Evolutionary conservation across 148 eudicot genomes (phyloP).

Genomic region (Arbutus unedo): DNA sequence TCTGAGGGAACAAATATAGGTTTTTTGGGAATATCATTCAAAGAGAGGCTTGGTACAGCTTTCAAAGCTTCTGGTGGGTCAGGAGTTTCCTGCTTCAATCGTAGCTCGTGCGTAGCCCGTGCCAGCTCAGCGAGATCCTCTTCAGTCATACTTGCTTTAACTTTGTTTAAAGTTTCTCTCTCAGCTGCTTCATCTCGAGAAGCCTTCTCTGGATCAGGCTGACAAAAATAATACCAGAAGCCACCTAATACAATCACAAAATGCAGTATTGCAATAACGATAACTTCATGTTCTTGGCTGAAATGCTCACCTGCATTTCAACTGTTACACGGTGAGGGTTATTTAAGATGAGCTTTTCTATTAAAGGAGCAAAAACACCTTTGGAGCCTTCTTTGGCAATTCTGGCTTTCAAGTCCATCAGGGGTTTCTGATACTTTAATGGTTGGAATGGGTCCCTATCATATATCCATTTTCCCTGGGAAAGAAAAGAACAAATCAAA

Average conservation of each 20-base stretch:
- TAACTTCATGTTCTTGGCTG: constrained; percentile 4
- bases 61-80: constrained; percentile 96
- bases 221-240: constrained; percentile 19
- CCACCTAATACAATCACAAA: not conserved
- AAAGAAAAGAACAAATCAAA: constrained; percentile 5
- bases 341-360: constrained; percentile 72
- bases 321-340: constrained; percentile 88
- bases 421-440: constrained; percentile 81
- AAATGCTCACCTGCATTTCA: constrained; percentile 82
- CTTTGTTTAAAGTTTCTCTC: constrained; percentile 66
- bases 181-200: constrained; percentile 86
- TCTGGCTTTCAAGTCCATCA: constrained; percentile 72
- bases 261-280: not conserved
- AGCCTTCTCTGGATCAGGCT: constrained; percentile 98
- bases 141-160: constrained; percentile 84
- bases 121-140: constrained; percentile 96
- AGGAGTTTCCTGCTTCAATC: constrained; percentile 95
- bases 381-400: constrained; percentile 90
- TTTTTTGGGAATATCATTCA: constrained; percentile 83
- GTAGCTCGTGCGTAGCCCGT: constrained; percentile 79
- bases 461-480: constrained; percentile 93
- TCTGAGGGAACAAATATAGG: constrained; percentile 79
- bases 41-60: constrained; percentile 80
- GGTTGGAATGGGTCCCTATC: constrained; percentile 98
- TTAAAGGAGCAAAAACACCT: constrained; percentile 89